Evolutionary conservation across 2,329 filamentous ascomycete species (phyloP), one percentile per base, ranked within the genome.

Genomic region (Lachnellula willkommii): DNA sequence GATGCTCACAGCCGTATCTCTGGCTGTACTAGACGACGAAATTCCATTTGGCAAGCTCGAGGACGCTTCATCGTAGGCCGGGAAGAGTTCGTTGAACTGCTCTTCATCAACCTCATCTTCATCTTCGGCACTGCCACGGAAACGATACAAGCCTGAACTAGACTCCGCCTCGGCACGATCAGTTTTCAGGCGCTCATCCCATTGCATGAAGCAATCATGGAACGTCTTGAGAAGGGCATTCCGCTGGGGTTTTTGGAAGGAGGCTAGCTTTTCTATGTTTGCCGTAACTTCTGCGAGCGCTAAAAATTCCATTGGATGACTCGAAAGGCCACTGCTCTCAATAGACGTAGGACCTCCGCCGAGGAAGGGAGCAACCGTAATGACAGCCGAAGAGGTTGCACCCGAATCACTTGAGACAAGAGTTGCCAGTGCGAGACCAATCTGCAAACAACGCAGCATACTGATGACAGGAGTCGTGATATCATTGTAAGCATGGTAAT

Each of bases 401-500:
- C 55, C 58, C 5, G 53, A 26, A 14, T 28, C 46, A 2, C 51
- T 47, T 11, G 54, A 57, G 7, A 50, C 58, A 9, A 66, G 45
- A 14, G 52, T 73, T 53, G 77, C 80, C 39, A 95, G 72, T 1
- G 82, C 86, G 35, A 95, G 72, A 2, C 90, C 92, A 57, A 95
- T 75, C 62, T 87, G 83, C 9, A 97, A 75, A 63, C 89, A 89
- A 56, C 88, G 84, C 45, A 97, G 76, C 60, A 96, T 88, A 52
- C 88, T 89, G 46, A 90, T 78, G 11, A 90, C 80, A 4, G 90
- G 92, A 46, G 82, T 78, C 0, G 88, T 89, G 63, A 97, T 82
- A 67, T 99, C 94, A 58, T 90, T 89, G 66, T 96, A 97, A 14
- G 84, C 84, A 40, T 84, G 80, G 67, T 91, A 95, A 32, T 81